A percentile compares a stretch with the other conserved stretches of the same genome.
Conservation (phyloP, 257 asterid genomes). For the Ehretia macrophylla region DNA sequence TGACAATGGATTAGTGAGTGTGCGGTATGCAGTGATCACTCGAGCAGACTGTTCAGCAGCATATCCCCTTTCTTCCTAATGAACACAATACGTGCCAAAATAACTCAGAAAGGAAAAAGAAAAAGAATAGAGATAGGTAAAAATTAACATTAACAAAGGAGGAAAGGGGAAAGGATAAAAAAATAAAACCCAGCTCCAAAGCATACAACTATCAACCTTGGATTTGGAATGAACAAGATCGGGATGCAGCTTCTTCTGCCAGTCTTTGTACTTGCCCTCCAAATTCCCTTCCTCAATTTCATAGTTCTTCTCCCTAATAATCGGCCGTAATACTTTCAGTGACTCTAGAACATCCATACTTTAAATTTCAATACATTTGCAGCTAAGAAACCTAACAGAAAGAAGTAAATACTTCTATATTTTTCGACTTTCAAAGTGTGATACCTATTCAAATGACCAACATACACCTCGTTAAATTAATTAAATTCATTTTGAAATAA, state of each 20-base stretch:
- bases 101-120: too few relatives aligned
- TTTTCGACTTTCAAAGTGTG: too few relatives aligned
- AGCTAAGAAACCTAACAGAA: neutral
- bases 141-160: neutral
- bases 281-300: slow-evolving; percentile 50
- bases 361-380: neutral
- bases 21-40: slow-evolving; percentile 81
- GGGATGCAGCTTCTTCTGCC: slow-evolving; percentile 99
- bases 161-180: neutral
- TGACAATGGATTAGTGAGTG: slow-evolving; percentile 65
- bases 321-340: neutral
- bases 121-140: neutral
- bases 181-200: neutral
- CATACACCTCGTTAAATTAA: too few relatives aligned
- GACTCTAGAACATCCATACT: neutral
- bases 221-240: slow-evolving; percentile 92
- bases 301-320: slow-evolving; percentile 53
- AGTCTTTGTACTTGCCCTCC: slow-evolving; percentile 78
- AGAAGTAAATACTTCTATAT: neutral
- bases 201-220: slow-evolving; percentile 36
- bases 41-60: slow-evolving; percentile 97
- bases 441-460: too few relatives aligned
- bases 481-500: too few relatives aligned
- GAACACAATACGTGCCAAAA: slow-evolving; percentile 15
- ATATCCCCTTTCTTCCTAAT: slow-evolving; percentile 77